phyloP scores from a whole-genome alignment of 805 yeast species.

The Sugiyamaella lignohabitans region DNA sequence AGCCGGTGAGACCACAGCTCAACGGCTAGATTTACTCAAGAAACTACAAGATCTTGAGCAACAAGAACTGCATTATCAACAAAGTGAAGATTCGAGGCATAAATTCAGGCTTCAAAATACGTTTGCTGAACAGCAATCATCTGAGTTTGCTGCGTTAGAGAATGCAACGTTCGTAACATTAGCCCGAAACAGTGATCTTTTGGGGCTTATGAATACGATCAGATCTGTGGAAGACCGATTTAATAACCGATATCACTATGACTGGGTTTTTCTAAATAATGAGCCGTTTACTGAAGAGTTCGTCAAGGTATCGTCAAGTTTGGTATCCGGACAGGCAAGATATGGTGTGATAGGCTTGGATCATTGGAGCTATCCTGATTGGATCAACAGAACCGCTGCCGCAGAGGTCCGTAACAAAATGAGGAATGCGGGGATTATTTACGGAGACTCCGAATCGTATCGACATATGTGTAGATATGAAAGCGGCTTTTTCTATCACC shows the following conservation, averaged over 20 bases:
- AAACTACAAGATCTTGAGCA: too few relatives aligned
- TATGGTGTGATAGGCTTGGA: conserved; percentile 70
- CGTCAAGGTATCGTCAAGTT: conserved; percentile 49
- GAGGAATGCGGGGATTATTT: conserved; percentile 47
- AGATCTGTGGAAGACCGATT: conserved; percentile 79
- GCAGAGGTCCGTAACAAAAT: conserved; percentile 49
- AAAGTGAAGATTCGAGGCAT: too few relatives aligned
- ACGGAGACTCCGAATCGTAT: conserved; percentile 61
- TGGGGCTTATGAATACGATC: conserved; percentile 56
- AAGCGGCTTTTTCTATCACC: conserved; percentile 83
- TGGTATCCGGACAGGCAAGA: conserved; percentile 64
- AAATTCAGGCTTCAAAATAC: too few relatives aligned
- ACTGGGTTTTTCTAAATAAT: conserved; percentile 89
- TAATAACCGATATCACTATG: conserved; percentile 68
- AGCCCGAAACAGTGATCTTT: conserved; percentile 70
- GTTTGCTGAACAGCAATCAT: too few relatives aligned
- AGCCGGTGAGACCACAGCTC: too few relatives aligned
- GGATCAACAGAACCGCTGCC: conserved; percentile 68
- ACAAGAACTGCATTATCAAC: too few relatives aligned
- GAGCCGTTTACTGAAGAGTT: conserved; percentile 73
- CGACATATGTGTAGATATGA: conserved; percentile 93
- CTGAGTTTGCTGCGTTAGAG: too few relatives aligned
- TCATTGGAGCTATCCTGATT: conserved; percentile 82
- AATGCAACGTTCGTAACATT: conserved; percentile 78
- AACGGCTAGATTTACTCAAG: too few relatives aligned